Evolutionary conservation across 1,284 basidiomycete genomes (phyloP).

Genomic region (Ceratobasidium sp.): DNA sequence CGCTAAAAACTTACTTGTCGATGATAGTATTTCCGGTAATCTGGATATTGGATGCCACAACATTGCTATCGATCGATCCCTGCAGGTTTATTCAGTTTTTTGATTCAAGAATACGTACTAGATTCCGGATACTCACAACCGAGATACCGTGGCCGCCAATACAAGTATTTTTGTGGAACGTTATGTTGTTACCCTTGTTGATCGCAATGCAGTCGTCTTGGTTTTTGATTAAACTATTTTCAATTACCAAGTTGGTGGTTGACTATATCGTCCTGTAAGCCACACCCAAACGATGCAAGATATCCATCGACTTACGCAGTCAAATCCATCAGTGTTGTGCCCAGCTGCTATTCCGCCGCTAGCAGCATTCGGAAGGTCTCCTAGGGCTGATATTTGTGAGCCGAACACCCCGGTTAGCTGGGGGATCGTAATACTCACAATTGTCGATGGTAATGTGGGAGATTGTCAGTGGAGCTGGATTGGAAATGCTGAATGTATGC

Average conservation of each 20-base stretch:
- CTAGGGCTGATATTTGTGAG: conserved; percentile 45
- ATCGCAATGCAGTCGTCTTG: conserved; percentile 44
- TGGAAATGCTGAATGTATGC: conserved; percentile 50
- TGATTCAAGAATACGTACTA: neutral
- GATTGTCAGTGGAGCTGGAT: conserved; percentile 48
- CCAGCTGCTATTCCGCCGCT: conserved; percentile 54
- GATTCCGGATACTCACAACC: conserved; percentile 34
- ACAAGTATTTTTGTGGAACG: conserved; percentile 43
- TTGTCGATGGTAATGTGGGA: conserved; percentile 51
- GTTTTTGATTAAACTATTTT: conserved; percentile 43
- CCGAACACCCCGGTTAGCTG: neutral
- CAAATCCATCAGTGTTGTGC: conserved; percentile 49
- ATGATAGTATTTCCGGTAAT: conserved; percentile 28
- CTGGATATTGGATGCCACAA: conserved; percentile 3
- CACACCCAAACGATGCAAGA: neutral
- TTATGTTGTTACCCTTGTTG: conserved; percentile 43
- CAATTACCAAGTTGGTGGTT: conserved; percentile 37
- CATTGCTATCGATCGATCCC: conserved; percentile 32
- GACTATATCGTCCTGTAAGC: neutral
- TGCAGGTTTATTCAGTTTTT: neutral
- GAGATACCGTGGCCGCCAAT: conserved; percentile 44
- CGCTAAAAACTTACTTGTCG: conserved; percentile 61
- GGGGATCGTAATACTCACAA: conserved; percentile 45
- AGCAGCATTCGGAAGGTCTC: conserved; percentile 54
- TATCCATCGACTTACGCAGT: conserved; percentile 10